These are phyloP conservation scores for Vigna reflexopilosa DNA, from an alignment of 306 rosid species.

Conservation along the genomic window DNA sequence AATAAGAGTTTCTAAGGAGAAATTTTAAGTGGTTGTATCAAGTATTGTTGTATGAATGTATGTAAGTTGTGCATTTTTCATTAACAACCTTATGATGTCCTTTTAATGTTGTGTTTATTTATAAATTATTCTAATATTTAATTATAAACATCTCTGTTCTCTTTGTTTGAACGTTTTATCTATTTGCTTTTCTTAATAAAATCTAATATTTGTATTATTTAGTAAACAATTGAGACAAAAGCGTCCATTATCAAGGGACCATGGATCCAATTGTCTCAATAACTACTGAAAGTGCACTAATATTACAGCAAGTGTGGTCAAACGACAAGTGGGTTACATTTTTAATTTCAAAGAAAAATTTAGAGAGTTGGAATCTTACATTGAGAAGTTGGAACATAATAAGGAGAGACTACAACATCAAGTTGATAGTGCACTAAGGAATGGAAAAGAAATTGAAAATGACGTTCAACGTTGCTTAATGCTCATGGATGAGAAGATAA, in stretches of 20 bases:
- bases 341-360: not conserved
- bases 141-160: no score
- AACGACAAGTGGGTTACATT: not conserved
- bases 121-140: no score
- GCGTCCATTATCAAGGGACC: not conserved
- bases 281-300: not conserved
- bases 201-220: no score
- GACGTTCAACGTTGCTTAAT: not conserved
- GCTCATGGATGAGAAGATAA: not conserved
- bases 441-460: constrained; percentile 3
- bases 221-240: no score
- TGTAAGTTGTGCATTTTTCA: no score
- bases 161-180: no score
- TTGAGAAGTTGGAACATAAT: not conserved
- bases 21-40: no score
- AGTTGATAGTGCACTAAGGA: not conserved
- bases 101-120: no score
- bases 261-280: not conserved
- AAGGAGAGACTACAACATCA: not conserved
- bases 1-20: no score
- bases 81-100: not conserved
- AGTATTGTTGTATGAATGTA: no score
- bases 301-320: not conserved
- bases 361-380: not conserved
- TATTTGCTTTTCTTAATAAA: no score